phyloP scores from a whole-genome alignment of 768 basidiomycete genomes.

The Mycena metata region DNA sequence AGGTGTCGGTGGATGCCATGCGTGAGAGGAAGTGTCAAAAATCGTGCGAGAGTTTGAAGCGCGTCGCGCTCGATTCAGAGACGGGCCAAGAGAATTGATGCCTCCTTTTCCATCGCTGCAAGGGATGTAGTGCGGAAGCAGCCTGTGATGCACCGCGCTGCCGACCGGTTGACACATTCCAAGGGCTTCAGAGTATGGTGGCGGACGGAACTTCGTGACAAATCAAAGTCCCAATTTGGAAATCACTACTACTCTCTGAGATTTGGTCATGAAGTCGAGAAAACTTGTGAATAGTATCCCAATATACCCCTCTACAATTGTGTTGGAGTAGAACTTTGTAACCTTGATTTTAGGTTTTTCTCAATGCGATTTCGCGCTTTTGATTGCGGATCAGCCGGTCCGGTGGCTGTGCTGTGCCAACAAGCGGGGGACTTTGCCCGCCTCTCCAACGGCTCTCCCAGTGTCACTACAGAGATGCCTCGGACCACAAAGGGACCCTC shows the following conservation, averaged over 20 bases:
- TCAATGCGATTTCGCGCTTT: slow-evolving; percentile 13
- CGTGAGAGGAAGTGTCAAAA: not conserved
- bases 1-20: not conserved
- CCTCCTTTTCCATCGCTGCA: too few species aligned
- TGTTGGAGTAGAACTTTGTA: slow-evolving; percentile 2
- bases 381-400: slow-evolving; percentile 11
- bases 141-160: too few species aligned
- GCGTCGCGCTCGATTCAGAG: not conserved
- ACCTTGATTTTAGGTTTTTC: slow-evolving; percentile 1
- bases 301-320: not conserved
- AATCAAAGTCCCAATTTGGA: slow-evolving; percentile 8
- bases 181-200: too few species aligned
- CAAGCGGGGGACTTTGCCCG: not conserved
- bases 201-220: slow-evolving; percentile 14
- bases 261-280: not conserved
- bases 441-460: not conserved
- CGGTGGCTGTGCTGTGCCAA: slow-evolving; percentile 13
- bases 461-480: not conserved
- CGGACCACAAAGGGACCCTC: not conserved
- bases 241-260: not conserved
- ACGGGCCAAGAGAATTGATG: not conserved
- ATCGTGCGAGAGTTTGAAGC: not conserved
- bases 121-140: too few species aligned
- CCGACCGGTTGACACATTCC: too few species aligned
- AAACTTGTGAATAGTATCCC: not conserved